Base-by-base conservation (phyloP, 768 basidiomycete species). In the Strobilomyces echinocephalus region DNA sequence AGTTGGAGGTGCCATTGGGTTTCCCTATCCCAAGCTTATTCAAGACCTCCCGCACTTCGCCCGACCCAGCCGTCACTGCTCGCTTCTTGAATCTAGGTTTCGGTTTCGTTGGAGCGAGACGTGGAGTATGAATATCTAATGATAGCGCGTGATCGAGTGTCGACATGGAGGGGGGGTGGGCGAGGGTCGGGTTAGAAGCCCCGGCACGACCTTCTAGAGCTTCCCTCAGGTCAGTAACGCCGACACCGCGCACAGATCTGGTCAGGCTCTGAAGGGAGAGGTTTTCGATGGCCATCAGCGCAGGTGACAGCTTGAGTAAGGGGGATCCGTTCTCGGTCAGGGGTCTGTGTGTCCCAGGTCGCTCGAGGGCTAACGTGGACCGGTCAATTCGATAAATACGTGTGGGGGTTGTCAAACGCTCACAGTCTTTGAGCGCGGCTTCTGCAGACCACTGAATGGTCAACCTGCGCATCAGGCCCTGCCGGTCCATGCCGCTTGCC, bases 271-370 rank as follows among this genome's bases (percentile, higher is more conserved):
- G 88, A 52, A 92, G 75, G 7, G 94, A 95, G 33, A 91, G 75
- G 67, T 95, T 95, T 62, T 94, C 89, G 49, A 90, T 88, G 59
- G 89, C 85, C 90, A 94, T 95, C 56, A 95, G 74, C 15, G 87
- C 84, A 33, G 90, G 90, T 6, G 90, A 87, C 33, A 93, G 82
- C 65, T 84, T 89, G 49, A 91, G 78, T 40, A 92, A 77, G 3
- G 88, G 86, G 2, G 87, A 82, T 38, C 86, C 72, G 14, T 83
- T 83, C 59, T 91, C 88, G 51, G 80, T 80, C 21, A 86, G 77
- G 20, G 80, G 78, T 20, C 91, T 84, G 54, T 79, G 82, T 12
- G 69, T 70, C 12, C 74, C 70, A 14, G 77, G 74, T 46, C 73
- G 73, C 60, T 87, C 85, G 31, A 81, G 72, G 10, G 85, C 85